Evolutionary conservation across 2,329 filamentous ascomycete species (phyloP), one percentile per base, ranked within the genome.

Genomic region (Fusarium sulawesiense): DNA sequence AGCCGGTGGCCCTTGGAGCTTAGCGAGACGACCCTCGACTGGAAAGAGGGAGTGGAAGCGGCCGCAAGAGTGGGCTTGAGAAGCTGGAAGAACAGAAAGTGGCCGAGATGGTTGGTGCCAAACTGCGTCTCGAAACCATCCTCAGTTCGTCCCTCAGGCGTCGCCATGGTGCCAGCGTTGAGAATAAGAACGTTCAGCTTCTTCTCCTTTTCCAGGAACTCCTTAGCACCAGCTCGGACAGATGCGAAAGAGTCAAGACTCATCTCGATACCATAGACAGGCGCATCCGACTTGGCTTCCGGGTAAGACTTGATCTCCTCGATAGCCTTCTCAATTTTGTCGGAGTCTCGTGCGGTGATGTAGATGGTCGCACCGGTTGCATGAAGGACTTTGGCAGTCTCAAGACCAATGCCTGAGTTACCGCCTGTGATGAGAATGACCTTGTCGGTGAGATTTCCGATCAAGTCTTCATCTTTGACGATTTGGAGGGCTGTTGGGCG

Each of bases 21-120:
- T 2, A 87, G 72, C 1, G 77, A 75, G 47, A 89, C 78, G 4
- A 88, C 82, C 3, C 86, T 81, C 1, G 82, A 85, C 7, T 79
- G 73, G 55, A 83, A 85, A 0, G 73, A 65, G 0, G 81, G 74
- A 0, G 79, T 82, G 2, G 79, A 70, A 7, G 79, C 78, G 0
- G 78, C 68, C 0, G 87, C 73, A 9, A 88, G 73, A 0, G 79
- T 72, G 0, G 79, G 74, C 27, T 83, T 83, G 29, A 89, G 77
- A 0, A 76, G 82, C 76, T 76, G 62, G 13, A 77, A 77, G 2
- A 77, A 30, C 4, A 77, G 61, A 3, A 77, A 77, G 10, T 77
- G 75, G 0, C 68, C 63, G 2, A 78, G 57, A 30, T 77, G 73
- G n/a, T 77, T 77, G 3, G 65, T 70, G 0, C 55, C 76, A 12